Conservation (phyloP, 2,329 filamentous ascomycete genomes). For the Curvularia sp. region DNA sequence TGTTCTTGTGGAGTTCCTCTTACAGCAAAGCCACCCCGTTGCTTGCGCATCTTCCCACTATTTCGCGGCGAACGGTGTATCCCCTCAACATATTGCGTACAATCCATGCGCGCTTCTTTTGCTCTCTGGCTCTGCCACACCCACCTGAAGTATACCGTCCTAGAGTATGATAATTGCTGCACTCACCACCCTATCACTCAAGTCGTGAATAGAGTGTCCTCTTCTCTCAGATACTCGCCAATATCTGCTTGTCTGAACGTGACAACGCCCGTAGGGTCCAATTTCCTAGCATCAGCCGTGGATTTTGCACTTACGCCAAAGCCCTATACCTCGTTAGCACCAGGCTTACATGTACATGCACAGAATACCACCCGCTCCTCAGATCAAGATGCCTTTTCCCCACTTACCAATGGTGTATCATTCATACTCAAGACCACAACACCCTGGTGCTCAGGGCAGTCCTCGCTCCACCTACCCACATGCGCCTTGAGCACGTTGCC, state of each 20-base stretch:
- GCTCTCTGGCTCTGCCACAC: neutral
- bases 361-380: too few relatives aligned
- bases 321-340: slow-evolving; percentile 63
- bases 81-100: neutral
- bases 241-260: slow-evolving; percentile 92
- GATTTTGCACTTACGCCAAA: slow-evolving; percentile 92
- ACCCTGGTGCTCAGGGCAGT: slow-evolving; percentile 91
- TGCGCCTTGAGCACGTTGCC: slow-evolving; percentile 86
- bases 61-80: neutral
- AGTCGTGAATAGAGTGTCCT: slow-evolving; percentile 69
- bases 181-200: slow-evolving; percentile 23
- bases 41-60: neutral
- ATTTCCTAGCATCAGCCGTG: slow-evolving; percentile 79
- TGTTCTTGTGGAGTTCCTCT: slow-evolving; percentile 8
- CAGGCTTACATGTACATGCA: neutral
- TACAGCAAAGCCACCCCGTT: neutral
- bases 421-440: slow-evolving; percentile 91
- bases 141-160: neutral
- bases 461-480: slow-evolving; percentile 84
- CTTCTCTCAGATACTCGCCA: slow-evolving; percentile 91
- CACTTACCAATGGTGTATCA: slow-evolving; percentile 74
- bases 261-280: slow-evolving; percentile 90
- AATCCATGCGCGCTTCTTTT: slow-evolving; percentile 2
- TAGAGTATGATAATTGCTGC: slow-evolving; percentile 2
- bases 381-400: too few relatives aligned